These are phyloP conservation scores for Wilhelminamyces savonicus DNA, from an alignment of 805 yeast species.

Conservation along the genomic window DNA sequence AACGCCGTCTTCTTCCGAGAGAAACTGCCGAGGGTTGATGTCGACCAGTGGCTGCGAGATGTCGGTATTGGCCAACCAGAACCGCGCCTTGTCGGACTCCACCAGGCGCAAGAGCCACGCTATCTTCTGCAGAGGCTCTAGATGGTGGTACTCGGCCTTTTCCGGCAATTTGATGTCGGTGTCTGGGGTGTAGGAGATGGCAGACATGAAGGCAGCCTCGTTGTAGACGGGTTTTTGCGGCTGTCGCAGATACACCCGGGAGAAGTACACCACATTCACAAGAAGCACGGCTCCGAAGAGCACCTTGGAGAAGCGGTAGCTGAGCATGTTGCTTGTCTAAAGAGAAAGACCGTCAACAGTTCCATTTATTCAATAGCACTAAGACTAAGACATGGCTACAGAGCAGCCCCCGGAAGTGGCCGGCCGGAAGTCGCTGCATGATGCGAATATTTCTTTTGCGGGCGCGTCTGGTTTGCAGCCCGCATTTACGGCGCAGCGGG, in stretches of 20 bases:
- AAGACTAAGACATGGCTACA: no score
- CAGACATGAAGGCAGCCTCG: no score
- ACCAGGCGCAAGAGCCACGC: not conserved
- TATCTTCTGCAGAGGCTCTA: slow-evolving; percentile 9
- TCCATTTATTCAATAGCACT: no score
- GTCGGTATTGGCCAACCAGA: slow-evolving; percentile 10
- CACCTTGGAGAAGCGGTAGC: not conserved
- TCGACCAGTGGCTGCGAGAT: slow-evolving; percentile 2
- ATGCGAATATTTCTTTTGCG: no score
- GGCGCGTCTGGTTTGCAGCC: no score
- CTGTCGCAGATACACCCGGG: slow-evolving; percentile 11
- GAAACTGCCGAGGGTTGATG: slow-evolving; percentile 1
- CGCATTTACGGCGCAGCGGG: no score
- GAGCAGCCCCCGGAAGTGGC: no score
- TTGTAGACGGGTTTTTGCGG: slow-evolving; percentile 10
- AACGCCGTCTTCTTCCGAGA: not conserved
- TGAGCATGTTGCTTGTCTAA: no score
- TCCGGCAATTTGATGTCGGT: slow-evolving; percentile 11
- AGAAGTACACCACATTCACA: slow-evolving; percentile 15
- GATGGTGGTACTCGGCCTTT: slow-evolving; percentile 10
- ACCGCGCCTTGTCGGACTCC: slow-evolving; percentile 5
- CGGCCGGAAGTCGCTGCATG: no score
- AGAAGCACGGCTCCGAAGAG: slow-evolving; percentile 13
- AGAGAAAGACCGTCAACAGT: no score
- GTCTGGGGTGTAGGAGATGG: slow-evolving; percentile 12